Conservation (phyloP, 2,329 filamentous ascomycete species). For the Cladosporium sp. region DNA sequence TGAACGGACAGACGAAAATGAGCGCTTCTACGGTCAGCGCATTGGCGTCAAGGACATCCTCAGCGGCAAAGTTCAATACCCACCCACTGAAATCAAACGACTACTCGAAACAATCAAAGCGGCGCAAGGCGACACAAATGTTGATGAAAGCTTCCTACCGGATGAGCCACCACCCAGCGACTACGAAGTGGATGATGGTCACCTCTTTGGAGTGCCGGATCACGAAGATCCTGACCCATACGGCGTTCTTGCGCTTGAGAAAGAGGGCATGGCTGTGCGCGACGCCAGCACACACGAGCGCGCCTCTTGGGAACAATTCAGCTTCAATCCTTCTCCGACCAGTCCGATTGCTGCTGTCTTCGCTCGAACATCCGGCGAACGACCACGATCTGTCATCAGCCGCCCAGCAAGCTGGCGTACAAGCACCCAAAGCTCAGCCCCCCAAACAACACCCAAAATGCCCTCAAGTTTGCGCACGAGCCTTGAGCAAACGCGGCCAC, state of each 20-base stretch:
- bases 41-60: conserved; percentile 60
- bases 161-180: conserved; percentile 73
- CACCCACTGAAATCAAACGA: conserved; percentile 52
- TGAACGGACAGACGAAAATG: conserved; percentile 82
- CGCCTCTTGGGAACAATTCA: conserved; percentile 74
- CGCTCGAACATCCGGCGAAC: conserved; percentile 52
- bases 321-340: conserved; percentile 69
- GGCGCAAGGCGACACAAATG: conserved; percentile 75
- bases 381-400: conserved; percentile 32
- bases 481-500: conserved; percentile 18
- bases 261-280: conserved; percentile 81
- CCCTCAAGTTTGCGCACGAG: conserved; percentile 29
- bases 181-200: conserved; percentile 50
- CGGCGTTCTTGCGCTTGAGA: conserved; percentile 83
- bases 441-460: conserved; percentile 22
- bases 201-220: conserved; percentile 72
- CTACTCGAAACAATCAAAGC: conserved; percentile 81
- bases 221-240: conserved; percentile 84
- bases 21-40: conserved; percentile 71
- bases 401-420: conserved; percentile 29
- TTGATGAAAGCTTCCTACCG: conserved; percentile 64
- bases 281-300: conserved; percentile 77
- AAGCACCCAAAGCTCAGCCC: conserved; percentile 12
- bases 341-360: conserved; percentile 65
- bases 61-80: conserved; percentile 53